Base-by-base conservation (phyloP, 805 yeast species). In the Monosporozyma solicola region DNA sequence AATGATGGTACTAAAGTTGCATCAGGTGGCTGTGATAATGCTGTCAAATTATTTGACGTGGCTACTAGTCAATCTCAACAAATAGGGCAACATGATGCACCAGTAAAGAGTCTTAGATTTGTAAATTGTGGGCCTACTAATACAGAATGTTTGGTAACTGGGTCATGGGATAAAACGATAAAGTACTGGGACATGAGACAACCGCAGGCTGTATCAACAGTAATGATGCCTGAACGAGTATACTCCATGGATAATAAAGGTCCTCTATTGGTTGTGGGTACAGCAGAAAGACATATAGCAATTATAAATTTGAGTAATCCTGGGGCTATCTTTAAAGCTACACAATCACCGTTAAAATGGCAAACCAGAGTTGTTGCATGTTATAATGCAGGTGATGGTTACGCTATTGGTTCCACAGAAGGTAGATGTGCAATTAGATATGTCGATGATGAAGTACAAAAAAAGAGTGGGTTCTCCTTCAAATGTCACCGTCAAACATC, bases 391-490 rank as follows among this genome's bases (percentile, higher is more conserved):
- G 98, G 96, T 11, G 84, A 87, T 62, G 97, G 98, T 9, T 94
- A 79, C 70, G 97, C 96, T 0, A 72, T 94, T 49, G 98, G 96
- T 4, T 85, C 96, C 6, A 81, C 92, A 48, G 99, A 94, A 72
- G 98, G 98, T 35, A 79, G 99, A 59, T 89, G 98, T 72, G 95
- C 96, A 13, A 83, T 94, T 61, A 96, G 89, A 66, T 94, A 91
- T 67, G 82, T 92, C 52, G 95, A 87, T 62, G 96, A 88, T 25
- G 76, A 76, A 51, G 89, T 85, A 61, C 95, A 85, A 63, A 76
- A 77, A 53, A 78, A 80, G 59, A 67, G 68, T 37, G 94, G 94
- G 2, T 94, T 92, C 68, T 84, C 97, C 5, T 94, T 94, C 79
- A 87, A 88, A 67, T 94, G 99, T 70, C 99, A 94, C 67, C 81